Evolutionary conservation across 2,329 filamentous ascomycete species (phyloP).

Genomic region (Ascochyta lentis): DNA sequence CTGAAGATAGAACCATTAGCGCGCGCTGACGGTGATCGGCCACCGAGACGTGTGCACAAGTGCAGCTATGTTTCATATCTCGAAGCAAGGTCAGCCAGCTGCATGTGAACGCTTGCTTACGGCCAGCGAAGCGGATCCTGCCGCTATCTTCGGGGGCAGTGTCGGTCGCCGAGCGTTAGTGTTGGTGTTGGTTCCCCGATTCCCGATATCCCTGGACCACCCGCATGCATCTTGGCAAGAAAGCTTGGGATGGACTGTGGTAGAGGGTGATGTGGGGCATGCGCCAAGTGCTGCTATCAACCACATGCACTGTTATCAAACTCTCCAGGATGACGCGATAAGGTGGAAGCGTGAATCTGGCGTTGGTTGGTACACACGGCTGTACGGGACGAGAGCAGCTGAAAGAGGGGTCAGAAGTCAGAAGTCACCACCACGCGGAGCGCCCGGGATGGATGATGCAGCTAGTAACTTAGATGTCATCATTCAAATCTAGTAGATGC

Average conservation of each 20-base stretch:
- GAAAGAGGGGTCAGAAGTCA: slow-evolving; percentile 9
- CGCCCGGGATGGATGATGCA: slow-evolving; percentile 5
- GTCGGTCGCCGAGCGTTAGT: slow-evolving; percentile 14
- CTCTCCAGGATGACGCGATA: slow-evolving; percentile 17
- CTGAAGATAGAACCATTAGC: slow-evolving; percentile 18
- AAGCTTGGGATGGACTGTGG: slow-evolving; percentile 11
- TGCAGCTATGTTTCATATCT: slow-evolving; percentile 9
- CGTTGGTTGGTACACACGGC: background rate
- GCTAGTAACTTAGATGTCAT: slow-evolving; percentile 13
- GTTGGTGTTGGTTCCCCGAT: slow-evolving; percentile 10
- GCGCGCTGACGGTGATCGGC: slow-evolving; percentile 28
- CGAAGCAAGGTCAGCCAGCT: background rate
- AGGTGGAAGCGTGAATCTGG: background rate
- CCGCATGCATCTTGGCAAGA: slow-evolving; percentile 17
- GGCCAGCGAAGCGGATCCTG: slow-evolving; percentile 2
- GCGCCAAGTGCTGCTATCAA: slow-evolving; percentile 12
- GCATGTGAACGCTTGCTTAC: background rate
- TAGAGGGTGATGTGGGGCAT: slow-evolving; percentile 13
- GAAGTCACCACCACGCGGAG: slow-evolving; percentile 3
- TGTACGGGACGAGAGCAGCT: slow-evolving; percentile 9
- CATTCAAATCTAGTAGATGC: slow-evolving; percentile 11
- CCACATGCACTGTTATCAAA: slow-evolving; percentile 20
- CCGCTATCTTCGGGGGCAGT: slow-evolving; percentile 7
- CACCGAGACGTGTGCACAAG: slow-evolving; percentile 17
- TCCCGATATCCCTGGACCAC: slow-evolving; percentile 7